Evolutionary conservation across 371 early-diverging fungal genomes (phyloP), one percentile per base, ranked within the genome.

Genomic region (Funneliformis caledonium): DNA sequence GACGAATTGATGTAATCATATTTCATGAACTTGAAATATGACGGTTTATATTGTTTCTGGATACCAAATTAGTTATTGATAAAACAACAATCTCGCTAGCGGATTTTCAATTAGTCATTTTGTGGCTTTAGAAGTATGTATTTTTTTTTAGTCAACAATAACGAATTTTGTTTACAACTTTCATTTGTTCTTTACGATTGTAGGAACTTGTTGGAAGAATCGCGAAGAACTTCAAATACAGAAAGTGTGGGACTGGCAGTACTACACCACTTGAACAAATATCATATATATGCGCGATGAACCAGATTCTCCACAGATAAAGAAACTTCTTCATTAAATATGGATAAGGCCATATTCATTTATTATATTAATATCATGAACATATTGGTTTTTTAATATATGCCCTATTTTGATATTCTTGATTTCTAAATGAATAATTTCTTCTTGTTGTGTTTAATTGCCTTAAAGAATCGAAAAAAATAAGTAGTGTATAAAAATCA

Each of bases 11-110:
- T 75, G 65, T 67, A 81, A 62, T 65, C 75, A 2, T 80, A 45
- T 45, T 43, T 52, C 61, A 81, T 81, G 81, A 68, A 81, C 16
- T 50, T 81, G 0, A 62, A 81, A 43, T 74, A 12, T 67, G 75
- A 73, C 42, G 76, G 81, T 8, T 68, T 81, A 64, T 81, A 81
- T 19, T 56, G 75, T 43, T 81, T 67, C 26, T 73, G 56, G 72
- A 50, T 22, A 81, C 75, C 2, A 72, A 16, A 43, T 52, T 81
- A 69, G 76, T 75, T 19, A 43, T 81, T 22, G 75, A 81, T 31
- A 75, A 75, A 48, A 10, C 75, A 16, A 31, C 16, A 1, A 52
- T 81, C 22, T 68, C 75, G 10, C 48, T 81, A 4, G 22, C 59
- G 76, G 50, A 33, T 43, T 60, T 52, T 60, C 60, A 9, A 65